phyloP scores from a whole-genome alignment of 805 yeast species.

The Ogataea nitratoaversa region DNA sequence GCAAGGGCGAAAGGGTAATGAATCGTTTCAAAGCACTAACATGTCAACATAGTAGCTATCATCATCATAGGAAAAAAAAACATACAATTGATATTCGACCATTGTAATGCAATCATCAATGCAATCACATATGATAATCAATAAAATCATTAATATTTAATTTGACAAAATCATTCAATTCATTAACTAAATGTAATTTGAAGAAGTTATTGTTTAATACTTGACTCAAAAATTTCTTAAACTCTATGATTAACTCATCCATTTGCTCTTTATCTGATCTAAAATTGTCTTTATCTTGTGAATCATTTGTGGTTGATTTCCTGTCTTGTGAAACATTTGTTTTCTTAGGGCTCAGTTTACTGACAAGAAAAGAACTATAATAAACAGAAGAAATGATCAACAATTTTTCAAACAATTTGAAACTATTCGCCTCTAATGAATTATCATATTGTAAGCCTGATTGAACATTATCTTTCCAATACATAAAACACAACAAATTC shows the following conservation, averaged over 20 bases:
- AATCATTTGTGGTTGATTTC: no score
- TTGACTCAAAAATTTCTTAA: conserved; percentile 26
- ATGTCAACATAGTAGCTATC: no score
- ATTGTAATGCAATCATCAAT: no score
- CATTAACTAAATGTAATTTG: conserved; percentile 20
- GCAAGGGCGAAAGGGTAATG: no score
- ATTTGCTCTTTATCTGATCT: conserved; percentile 12
- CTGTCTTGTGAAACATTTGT: no score
- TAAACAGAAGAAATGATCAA: conserved; percentile 16
- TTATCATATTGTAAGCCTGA: no score
- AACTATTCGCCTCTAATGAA: background rate
- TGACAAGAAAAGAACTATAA: conserved; percentile 3
- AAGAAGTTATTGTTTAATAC: conserved; percentile 24
- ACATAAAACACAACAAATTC: conserved; percentile 1
- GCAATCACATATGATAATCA: conserved; percentile 28
- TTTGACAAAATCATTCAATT: conserved; percentile 28
- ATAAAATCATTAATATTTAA: conserved; percentile 29
- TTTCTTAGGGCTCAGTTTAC: no score
- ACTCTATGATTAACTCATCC: conserved; percentile 25
- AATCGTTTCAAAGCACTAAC: no score
- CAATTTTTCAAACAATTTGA: conserved; percentile 13
- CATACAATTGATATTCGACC: no score
- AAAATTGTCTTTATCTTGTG: no score
- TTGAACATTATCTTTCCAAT: background rate
- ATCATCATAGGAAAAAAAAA: background rate